Evolutionary conservation across 805 yeast genomes (phyloP), one percentile per base, ranked within the genome.

Genomic region (Candida lessepsii): DNA sequence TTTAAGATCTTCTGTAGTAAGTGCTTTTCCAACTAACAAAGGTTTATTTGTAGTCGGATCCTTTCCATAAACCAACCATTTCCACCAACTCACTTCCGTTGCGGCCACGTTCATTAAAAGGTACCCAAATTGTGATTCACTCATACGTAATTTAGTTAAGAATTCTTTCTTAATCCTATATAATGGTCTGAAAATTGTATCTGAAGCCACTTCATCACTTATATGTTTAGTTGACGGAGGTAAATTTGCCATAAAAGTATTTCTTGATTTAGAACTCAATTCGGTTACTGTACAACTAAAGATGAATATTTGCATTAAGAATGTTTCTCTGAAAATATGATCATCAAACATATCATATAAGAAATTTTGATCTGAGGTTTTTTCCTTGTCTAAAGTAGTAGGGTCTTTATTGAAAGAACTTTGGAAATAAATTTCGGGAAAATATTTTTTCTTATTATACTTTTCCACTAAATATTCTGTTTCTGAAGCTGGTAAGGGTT

Each of bases 41-140:
- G 65, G 52, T 29, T 57, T 54, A 16, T 62, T 61, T 3, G 59
- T 56, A 7, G 43, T 48, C 7, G 29, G 15, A 34, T 63, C 67
- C 37, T 67, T 67, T 8, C 66, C 65, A 44, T 63, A 58, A 3
- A 68, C 49, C 16, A 69, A 52, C 70, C 71, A 68, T 5, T 57
- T 58, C 67, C 67, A 63, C 74, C 73, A 67, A 17, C 49, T 40
- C 20, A 53, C 53, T 36, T 70, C 75, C 1, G 61, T 47, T 2
- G 46, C 33, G 1, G 52, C 44, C 23, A 66, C 29, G 13, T 55
- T 58, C 37, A 54, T 62, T 9, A 67, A 42, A 33, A 64, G 40
- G 25, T 48, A 55, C 11, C 60, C 49, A 41, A 61, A 55, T 27
- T 51, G 60, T 5, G 45, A 14, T 39, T 68, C 69, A 32, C 53